Base-by-base conservation (phyloP, 1,284 basidiomycete species). In the Tilletia indica region DNA sequence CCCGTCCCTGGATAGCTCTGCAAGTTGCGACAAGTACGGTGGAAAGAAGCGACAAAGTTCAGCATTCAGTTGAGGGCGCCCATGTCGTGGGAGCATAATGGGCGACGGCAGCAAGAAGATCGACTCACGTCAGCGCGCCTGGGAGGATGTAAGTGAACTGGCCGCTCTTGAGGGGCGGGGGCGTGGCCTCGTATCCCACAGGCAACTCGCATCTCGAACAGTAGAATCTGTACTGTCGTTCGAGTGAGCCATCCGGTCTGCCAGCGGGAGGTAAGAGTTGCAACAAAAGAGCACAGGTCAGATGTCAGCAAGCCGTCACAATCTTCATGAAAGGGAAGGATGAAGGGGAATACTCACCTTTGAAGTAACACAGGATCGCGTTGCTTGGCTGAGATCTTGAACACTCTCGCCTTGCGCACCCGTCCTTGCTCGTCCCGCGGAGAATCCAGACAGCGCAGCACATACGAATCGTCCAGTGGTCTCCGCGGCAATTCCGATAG, bases 101-200 rank as follows among this genome's bases (percentile, higher is more conserved):
- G 2, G 47, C 47, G 25, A 31, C 16, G 25, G 54, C 16, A 31
- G 11, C 54, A 58, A 3, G 54, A 34, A 21, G 61, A 36, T 16
- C 34, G 34, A 64, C 61, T 64, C 34, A 64, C 61, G 61, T 80
- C 49, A 82, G 71, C 4, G 79, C 76, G 0, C 81, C 81, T 3
- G 76, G 76, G 3, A 82, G 70, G 16, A 83, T 47, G 58, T 78
- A 82, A 0, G 80, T 82, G 25, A 82, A 83, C 25, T 68, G 75
- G 3, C 78, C 81, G 56, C 78, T 80, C 70, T 82, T 82, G 39
- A 82, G 63, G 2, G 81, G 81, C 0, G 81, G 81, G 4, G 80
- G 78, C 0, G 81, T 83, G 21, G 77, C 75, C 68, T 83, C 78
- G 64, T 83, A 83, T 2, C 79, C 81, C 3, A 83, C 38, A 21